phyloP scores from a whole-genome alignment of 2,329 filamentous ascomycete species.

The Akanthomyces dipterigenus region DNA sequence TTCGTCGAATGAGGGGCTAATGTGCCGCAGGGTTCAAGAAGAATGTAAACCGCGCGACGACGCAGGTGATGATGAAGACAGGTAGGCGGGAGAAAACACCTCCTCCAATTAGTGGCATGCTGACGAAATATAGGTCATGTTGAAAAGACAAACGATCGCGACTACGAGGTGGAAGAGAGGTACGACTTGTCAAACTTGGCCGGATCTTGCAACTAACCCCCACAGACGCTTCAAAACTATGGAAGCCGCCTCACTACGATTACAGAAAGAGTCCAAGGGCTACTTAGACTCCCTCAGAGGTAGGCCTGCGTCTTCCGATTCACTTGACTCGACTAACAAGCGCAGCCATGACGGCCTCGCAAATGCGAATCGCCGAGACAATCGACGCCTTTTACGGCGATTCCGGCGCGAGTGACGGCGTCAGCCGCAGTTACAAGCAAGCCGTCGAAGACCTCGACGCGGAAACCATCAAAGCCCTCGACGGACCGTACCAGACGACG shows the following conservation, averaged over 20 bases:
- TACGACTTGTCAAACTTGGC: conserved; percentile 27
- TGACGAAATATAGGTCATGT: conserved; percentile 63
- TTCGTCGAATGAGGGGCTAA: conserved; percentile 27
- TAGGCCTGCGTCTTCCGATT: conserved; percentile 26
- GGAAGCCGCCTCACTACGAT: conserved; percentile 83
- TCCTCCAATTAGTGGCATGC: neutral
- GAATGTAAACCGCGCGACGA: conserved; percentile 97
- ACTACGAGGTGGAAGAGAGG: conserved; percentile 97
- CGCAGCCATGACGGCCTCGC: conserved; percentile 92
- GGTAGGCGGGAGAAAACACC: conserved; percentile 40
- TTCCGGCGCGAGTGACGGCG: conserved; percentile 86
- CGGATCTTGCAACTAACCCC: conserved; percentile 16
- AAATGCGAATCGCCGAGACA: conserved; percentile 98
- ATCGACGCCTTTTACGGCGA: conserved; percentile 99
- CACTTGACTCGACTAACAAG: neutral
- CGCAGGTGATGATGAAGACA: conserved; percentile 99
- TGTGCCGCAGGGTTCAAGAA: conserved; percentile 53
- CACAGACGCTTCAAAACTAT: conserved; percentile 88
- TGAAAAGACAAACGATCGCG: conserved; percentile 95
- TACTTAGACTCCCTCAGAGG: conserved; percentile 93
- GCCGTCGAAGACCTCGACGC: conserved; percentile 96
- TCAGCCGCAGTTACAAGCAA: conserved; percentile 95
- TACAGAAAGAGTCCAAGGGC: conserved; percentile 97
- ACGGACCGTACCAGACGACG: conserved; percentile 89
- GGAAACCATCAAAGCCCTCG: conserved; percentile 96